Evolutionary conservation across 1,284 basidiomycete genomes (phyloP), one percentile per base, ranked within the genome.

Genomic region (Puccinia hordei): DNA sequence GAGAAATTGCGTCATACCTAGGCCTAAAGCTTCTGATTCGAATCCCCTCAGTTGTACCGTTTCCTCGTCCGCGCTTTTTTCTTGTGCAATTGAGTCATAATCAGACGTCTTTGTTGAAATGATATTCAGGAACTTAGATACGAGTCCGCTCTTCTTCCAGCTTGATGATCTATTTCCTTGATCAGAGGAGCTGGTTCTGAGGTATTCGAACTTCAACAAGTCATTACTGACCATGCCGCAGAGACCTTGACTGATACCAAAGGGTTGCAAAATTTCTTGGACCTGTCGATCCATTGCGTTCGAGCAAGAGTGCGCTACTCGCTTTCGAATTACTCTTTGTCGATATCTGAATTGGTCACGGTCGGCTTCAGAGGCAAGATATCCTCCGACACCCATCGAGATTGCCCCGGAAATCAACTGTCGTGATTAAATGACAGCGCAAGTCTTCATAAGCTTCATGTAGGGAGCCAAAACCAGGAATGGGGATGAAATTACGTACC

Each of bases 271-370:
- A 4, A 99, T 90, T 61, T 90, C 91, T 82, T 91, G 89, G 0
- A 98, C 94, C 86, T 98, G 96, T 72, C 95, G 90, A 87, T 98
- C 94, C 90, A 98, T 93, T 87, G 98, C 95, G 80, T 93, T 93
- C 24, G 90, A 90, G 85, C 96, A 98, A 75, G 91, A 93, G n/a
- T 93, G 90, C 6, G 90, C 86, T 19, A 98, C 94, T 55, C 95
- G 91, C n/a, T 91, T 89, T 76, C 90, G 88, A 0, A 83, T 85
- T 2, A 57, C 51, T 15, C 72, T 80, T 24, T 80, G 65, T 55
- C 82, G 81, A 81, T 79, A 83, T 0, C 82, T 82, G 51, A 83
- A 84, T 77, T 96, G 93, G 86, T 98, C 94, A 73, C 94, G 90
- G 86, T 99, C 96, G 53, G 95, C 92, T 86, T 98, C 65, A 41